Evolutionary conservation across 208 protist genomes (phyloP).

Genomic region (Leishmania lainsoni): DNA sequence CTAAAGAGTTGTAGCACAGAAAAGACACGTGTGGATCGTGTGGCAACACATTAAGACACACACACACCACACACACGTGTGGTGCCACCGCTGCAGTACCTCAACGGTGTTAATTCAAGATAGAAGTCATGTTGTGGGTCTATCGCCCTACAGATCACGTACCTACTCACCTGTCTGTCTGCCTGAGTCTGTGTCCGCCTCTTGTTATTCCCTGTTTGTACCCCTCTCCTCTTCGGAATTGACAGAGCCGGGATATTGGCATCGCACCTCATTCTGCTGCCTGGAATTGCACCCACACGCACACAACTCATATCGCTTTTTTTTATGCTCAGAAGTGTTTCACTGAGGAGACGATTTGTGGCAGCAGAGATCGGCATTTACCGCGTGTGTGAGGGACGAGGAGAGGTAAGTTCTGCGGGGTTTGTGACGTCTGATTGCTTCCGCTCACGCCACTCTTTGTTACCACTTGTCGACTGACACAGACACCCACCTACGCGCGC

Average conservation of each 20-base stretch:
- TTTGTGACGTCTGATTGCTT: background rate
- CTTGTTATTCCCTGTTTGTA: background rate
- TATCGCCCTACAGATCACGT: background rate
- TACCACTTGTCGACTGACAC: background rate
- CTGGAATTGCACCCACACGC: background rate
- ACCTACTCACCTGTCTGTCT: background rate
- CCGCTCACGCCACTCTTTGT: background rate
- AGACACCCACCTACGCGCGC: background rate
- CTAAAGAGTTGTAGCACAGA: background rate
- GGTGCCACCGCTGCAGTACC: no score
- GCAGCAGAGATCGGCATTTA: background rate
- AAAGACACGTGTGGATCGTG: background rate
- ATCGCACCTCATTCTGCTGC: background rate
- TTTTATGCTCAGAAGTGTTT: background rate
- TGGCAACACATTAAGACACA: background rate
- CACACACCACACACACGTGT: background rate
- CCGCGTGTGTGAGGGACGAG: background rate
- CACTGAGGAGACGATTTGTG: background rate
- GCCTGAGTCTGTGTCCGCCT: background rate
- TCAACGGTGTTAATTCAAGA: background rate
- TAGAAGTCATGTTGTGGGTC: background rate
- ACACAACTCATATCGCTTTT: background rate
- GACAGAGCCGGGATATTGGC: background rate
- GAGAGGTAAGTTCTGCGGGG: background rate
- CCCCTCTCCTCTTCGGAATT: background rate